Evolutionary conservation across 2,329 filamentous ascomycete species (phyloP), one percentile per base, ranked within the genome.

Genomic region (Cytospora piceicola): DNA sequence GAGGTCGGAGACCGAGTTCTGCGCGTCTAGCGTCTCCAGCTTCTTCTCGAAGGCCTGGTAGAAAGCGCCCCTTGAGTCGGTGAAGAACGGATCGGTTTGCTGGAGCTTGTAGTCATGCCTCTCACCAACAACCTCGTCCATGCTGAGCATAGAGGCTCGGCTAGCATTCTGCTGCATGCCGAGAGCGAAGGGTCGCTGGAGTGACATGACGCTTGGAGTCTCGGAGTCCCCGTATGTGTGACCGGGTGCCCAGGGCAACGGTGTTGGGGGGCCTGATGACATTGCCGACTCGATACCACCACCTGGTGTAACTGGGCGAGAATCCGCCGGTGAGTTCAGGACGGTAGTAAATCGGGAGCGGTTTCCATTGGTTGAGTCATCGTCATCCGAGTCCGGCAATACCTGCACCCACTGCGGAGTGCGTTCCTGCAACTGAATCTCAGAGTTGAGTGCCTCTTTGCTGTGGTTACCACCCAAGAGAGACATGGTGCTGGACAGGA

Each of bases 21-120:
- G 79, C 11, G 83, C 85, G 57, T 72, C 75, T 8, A 90, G 77
- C 2, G 75, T 73, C 29, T 85, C 81, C 1, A 90, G 80, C 72
- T 80, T 85, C 73, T 82, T 81, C 68, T 86, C 83, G 68, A 89
- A 90, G 2, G 77, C 80, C 66, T 79, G 79, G 69, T 85, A 87
- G 74, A 87, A 90, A 67, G 87, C 80, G 39, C 86, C 87, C 30
- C 81, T 85, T 55, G 83, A 82, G 73, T 90, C 88, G 5, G 84
- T 89, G 77, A 90, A 90, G 77, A 86, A 88, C 1, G 87, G 88
- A 69, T 88, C 86, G 0, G 90, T 85, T 67, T 89, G 86, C 72
- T 90, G 88, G 24, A 89, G 81, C 68, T 85, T 83, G 72, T 83
- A 87, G 71, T 88, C 83, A 59, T 83, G 83, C 72, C 87, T 86